Conservation (phyloP, 441 rosid genomes). For the Isatis lusitanica region DNA sequence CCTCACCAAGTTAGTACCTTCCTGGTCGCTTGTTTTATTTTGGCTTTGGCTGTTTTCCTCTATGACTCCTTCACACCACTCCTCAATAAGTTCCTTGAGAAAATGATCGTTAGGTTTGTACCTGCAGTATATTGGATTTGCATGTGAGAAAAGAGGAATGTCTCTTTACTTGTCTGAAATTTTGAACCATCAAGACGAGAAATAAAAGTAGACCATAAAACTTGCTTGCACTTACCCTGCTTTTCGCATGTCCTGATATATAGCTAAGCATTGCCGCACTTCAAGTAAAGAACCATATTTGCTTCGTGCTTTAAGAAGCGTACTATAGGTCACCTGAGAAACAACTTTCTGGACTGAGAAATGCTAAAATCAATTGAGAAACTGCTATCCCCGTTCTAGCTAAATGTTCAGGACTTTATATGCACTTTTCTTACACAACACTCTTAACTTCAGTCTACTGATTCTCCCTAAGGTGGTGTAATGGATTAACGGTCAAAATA, state of each 20-base stretch:
- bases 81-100: constrained; percentile 86
- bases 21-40: constrained; percentile 37
- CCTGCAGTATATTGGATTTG: constrained; percentile 47
- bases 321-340: constrained; percentile 85
- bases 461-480: constrained; percentile 7
- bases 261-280: constrained; percentile 83
- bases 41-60: constrained; percentile 46
- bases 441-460: background rate
- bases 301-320: constrained; percentile 78
- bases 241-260: constrained; percentile 90
- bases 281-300: constrained; percentile 81
- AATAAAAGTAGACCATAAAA: background rate
- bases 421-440: background rate
- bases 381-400: background rate
- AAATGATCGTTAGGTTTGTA: constrained; percentile 73
- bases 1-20: constrained; percentile 46
- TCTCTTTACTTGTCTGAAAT: constrained; percentile 10
- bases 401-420: background rate
- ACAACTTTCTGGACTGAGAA: constrained; percentile 25
- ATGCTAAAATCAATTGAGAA: background rate
- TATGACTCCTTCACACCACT: constrained; percentile 96
- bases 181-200: constrained; percentile 14
- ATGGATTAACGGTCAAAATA: constrained; percentile 1
- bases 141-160: constrained; percentile 20
- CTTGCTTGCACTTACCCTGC: constrained; percentile 63